Percentiles rank a stretch among this genome's conserved stretches.
These are phyloP conservation scores for Paraglomus occultum DNA, from an alignment of 192 early-diverging fungal species.

Conservation along the genomic window DNA sequence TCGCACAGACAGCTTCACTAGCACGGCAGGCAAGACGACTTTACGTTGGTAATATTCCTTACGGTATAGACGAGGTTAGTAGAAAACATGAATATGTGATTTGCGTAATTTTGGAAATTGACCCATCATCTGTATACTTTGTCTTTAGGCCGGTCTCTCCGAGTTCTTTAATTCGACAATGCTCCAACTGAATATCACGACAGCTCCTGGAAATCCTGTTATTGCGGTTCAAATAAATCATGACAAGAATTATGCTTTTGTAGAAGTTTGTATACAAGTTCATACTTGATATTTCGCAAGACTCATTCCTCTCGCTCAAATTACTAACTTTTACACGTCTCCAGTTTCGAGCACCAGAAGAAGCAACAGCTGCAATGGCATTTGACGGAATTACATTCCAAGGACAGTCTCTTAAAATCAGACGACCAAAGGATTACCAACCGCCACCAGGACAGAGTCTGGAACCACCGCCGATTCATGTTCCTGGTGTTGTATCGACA, in stretches of 20 bases:
- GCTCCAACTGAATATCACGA: constrained; percentile 70
- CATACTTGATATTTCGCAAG: not conserved
- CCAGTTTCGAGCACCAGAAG: constrained; percentile 83
- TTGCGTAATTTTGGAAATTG: not conserved
- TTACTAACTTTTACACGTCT: not conserved
- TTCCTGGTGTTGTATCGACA: constrained; percentile 82
- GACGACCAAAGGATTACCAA: constrained; percentile 93
- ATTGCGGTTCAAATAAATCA: constrained; percentile 83
- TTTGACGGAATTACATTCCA: constrained; percentile 91
- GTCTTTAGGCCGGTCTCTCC: constrained; percentile 56
- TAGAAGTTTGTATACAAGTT: constrained; percentile 64
- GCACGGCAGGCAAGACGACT: constrained; percentile 80
- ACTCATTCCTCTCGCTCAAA: not conserved
- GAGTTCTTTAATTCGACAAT: constrained; percentile 89
- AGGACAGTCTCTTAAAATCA: constrained; percentile 80
- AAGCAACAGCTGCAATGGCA: constrained; percentile 88
- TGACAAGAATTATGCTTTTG: constrained; percentile 96
- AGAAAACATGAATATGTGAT: not conserved
- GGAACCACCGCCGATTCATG: constrained; percentile 55
- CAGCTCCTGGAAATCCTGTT: constrained; percentile 67
- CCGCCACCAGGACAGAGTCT: constrained; percentile 51
- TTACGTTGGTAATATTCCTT: constrained; percentile 91
- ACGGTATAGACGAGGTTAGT: constrained; percentile 67
- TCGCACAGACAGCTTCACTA: constrained; percentile 52
- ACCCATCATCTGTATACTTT: not conserved